Percentiles rank a stretch among this genome's conserved stretches.
These are phyloP conservation scores for Podaxis mareebaensis DNA, from an alignment of 768 basidiomycete genomes.

Conservation along the genomic window DNA sequence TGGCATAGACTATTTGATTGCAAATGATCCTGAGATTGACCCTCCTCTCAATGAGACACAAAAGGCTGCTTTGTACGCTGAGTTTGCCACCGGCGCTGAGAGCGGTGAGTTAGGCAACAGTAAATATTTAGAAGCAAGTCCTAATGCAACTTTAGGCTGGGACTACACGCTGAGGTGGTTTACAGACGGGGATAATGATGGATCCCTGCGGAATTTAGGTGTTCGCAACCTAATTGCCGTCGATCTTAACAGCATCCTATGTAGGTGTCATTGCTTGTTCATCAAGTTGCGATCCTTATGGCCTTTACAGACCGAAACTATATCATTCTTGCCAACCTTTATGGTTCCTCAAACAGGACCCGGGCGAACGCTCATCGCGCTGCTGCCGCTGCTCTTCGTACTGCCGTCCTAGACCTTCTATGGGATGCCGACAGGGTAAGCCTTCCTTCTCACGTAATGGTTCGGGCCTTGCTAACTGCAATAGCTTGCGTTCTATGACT, in stretches of 20 bases:
- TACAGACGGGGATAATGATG: slow-evolving; percentile 33
- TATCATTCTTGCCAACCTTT: slow-evolving; percentile 59
- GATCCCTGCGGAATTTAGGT: slow-evolving; percentile 67
- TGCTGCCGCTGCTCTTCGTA: slow-evolving; percentile 57
- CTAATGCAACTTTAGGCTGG: slow-evolving; percentile 34
- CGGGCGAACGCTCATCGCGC: slow-evolving; percentile 50
- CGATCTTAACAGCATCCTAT: slow-evolving; percentile 84
- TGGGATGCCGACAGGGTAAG: slow-evolving; percentile 74
- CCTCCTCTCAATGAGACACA: slow-evolving; percentile 61
- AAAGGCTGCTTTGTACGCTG: slow-evolving; percentile 71
- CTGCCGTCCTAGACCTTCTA: slow-evolving; percentile 79
- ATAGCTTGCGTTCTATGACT: slow-evolving; percentile 87
- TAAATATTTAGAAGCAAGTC: not conserved
- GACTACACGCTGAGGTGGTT: slow-evolving; percentile 59
- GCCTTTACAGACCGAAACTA: slow-evolving; percentile 62
- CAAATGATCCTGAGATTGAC: slow-evolving; percentile 59
- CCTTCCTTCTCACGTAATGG: not conserved
- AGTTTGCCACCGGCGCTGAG: slow-evolving; percentile 89
- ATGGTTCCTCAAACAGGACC: slow-evolving; percentile 44
- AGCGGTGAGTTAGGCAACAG: slow-evolving; percentile 44
- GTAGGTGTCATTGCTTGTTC: slow-evolving; percentile 41
- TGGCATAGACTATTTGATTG: slow-evolving; percentile 70
- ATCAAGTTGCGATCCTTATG: not conserved
- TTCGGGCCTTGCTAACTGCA: not conserved
- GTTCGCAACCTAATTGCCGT: slow-evolving; percentile 70